Evolutionary conservation across 2,329 filamentous ascomycete species (phyloP).

Genomic region (Apiospora phragmitis): DNA sequence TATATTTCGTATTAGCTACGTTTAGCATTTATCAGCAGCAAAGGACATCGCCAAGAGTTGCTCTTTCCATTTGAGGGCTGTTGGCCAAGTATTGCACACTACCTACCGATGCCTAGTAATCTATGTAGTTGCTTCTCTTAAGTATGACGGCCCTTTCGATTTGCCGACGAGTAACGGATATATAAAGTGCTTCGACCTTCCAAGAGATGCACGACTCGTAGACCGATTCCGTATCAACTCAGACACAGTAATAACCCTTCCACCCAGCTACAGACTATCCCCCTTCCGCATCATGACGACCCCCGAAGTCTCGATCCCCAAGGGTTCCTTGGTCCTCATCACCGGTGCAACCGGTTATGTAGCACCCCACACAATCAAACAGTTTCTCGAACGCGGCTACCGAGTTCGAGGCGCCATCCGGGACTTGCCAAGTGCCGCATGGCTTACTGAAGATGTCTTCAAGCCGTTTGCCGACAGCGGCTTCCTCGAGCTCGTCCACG

Average conservation of each 20-base stretch:
- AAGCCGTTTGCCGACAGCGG: slow-evolving; percentile 26
- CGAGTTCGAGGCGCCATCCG: slow-evolving; percentile 47
- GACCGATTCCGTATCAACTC: neutral
- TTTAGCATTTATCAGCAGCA: no score
- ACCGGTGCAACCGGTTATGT: slow-evolving; percentile 49
- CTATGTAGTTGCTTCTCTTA: neutral
- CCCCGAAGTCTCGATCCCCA: slow-evolving; percentile 21
- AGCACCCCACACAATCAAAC: slow-evolving; percentile 40
- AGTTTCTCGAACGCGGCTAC: slow-evolving; percentile 42
- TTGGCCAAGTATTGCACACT: neutral
- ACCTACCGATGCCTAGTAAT: neutral
- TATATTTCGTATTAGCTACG: no score
- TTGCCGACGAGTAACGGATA: neutral
- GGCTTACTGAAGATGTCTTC: slow-evolving; percentile 36
- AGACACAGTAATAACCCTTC: neutral
- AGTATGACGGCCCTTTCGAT: neutral
- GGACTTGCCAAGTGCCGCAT: slow-evolving; percentile 30
- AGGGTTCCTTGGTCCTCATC: slow-evolving; percentile 39
- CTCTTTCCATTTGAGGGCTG: neutral
- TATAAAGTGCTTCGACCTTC: neutral
- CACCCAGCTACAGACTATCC: neutral
- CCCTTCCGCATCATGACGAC: neutral
- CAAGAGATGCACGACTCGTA: neutral
- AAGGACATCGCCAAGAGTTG: neutral
- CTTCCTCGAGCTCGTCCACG: slow-evolving; percentile 37